Evolutionary conservation across 192 early-diverging fungal genomes (phyloP).

Genomic region (Pilaira anomala): DNA sequence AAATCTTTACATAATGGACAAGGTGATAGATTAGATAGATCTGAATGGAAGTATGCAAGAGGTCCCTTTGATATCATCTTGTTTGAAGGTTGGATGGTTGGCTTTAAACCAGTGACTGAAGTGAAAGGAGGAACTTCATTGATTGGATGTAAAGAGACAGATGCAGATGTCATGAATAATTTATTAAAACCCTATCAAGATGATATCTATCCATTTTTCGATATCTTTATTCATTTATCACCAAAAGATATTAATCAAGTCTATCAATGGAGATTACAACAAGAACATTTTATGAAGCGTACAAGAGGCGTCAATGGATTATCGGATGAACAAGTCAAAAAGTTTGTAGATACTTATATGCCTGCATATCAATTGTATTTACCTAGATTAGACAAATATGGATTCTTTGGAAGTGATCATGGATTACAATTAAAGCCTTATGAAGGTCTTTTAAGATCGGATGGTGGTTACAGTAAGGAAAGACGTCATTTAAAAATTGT

Average conservation of each 20-base stretch:
- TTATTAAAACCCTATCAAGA: slow-evolving; percentile 54
- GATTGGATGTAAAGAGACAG: slow-evolving; percentile 37
- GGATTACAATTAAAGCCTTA: slow-evolving; percentile 6
- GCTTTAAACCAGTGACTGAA: slow-evolving; percentile 66
- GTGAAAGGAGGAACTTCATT: slow-evolving; percentile 16
- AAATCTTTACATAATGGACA: slow-evolving; percentile 73
- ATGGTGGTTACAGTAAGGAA: slow-evolving; percentile 8
- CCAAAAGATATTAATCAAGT: slow-evolving; percentile 60
- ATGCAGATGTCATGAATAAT: slow-evolving; percentile 46
- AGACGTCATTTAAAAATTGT: slow-evolving; percentile 40
- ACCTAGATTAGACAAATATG: slow-evolving; percentile 39
- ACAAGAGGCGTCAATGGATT: slow-evolving; percentile 53
- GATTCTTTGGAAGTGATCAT: slow-evolving; percentile 40
- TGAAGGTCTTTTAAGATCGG: slow-evolving; percentile 14
- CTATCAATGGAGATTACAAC: slow-evolving; percentile 84
- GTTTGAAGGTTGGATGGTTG: slow-evolving; percentile 93
- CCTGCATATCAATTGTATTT: slow-evolving; percentile 75
- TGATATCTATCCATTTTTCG: slow-evolving; percentile 62
- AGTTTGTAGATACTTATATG: slow-evolving; percentile 88
- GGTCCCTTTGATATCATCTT: slow-evolving; percentile 75
- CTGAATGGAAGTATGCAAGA: slow-evolving; percentile 53
- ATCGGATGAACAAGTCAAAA: slow-evolving; percentile 68
- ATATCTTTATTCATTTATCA: slow-evolving; percentile 73
- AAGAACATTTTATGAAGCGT: slow-evolving; percentile 66
- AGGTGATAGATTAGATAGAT: slow-evolving; percentile 69